Conservation (phyloP, 2,329 filamentous ascomycete genomes). For the Madurella fahalii region DNA sequence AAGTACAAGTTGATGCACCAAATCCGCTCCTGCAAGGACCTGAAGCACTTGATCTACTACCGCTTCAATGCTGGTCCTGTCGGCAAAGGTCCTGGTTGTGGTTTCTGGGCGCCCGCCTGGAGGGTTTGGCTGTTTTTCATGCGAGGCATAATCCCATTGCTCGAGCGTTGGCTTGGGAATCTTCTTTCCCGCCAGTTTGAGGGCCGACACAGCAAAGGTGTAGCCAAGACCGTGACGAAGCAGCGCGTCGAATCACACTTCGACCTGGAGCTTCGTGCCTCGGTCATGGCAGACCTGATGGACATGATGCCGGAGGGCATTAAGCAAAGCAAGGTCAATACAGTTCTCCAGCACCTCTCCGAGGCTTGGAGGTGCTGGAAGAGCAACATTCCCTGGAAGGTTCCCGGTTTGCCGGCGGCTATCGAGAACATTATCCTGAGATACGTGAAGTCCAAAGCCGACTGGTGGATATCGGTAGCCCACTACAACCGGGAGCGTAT, state of each 20-base stretch:
- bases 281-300: slow-evolving; percentile 98
- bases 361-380: slow-evolving; percentile 99
- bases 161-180: slow-evolving; percentile 97
- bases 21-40: slow-evolving; percentile 96
- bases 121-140: slow-evolving; percentile 99
- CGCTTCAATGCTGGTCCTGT: slow-evolving; percentile 96
- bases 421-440: slow-evolving; percentile 98
- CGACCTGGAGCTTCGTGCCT: slow-evolving; percentile 92
- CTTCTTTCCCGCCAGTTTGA: slow-evolving; percentile 96
- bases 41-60: slow-evolving; percentile 99
- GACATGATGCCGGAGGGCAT: slow-evolving; percentile 99
- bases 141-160: slow-evolving; percentile 92
- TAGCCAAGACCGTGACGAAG: slow-evolving; percentile 98
- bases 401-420: slow-evolving; percentile 89
- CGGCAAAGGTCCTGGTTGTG: slow-evolving; percentile 94
- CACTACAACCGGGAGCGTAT: slow-evolving; percentile 99
- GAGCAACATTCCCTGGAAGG: slow-evolving; percentile 99
- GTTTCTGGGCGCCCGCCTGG: slow-evolving; percentile 99
- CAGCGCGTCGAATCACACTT: slow-evolving; percentile 99
- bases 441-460: slow-evolving; percentile 98
- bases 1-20: slow-evolving; percentile 99
- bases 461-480: slow-evolving; percentile 99
- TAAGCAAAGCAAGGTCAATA: slow-evolving; percentile 99
- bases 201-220: slow-evolving; percentile 96
- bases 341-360: slow-evolving; percentile 91